phyloP scores from a whole-genome alignment of 805 yeast species.

The Tetrapisispora taiwanensis region DNA sequence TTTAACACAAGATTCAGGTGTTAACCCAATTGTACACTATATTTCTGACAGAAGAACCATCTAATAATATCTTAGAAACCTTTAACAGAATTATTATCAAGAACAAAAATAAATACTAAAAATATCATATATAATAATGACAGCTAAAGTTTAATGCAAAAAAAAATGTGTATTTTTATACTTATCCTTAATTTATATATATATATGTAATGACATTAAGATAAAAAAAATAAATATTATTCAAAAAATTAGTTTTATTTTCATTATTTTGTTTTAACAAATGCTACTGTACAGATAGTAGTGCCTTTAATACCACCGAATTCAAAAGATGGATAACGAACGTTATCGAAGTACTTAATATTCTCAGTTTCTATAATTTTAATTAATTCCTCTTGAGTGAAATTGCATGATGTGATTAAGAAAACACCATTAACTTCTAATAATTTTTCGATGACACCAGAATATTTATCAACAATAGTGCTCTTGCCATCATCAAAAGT shows the following conservation, averaged over 20 bases:
- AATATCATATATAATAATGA: neutral
- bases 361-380: conserved; percentile 38
- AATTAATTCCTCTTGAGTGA: conserved; percentile 69
- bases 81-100: too few relatives aligned
- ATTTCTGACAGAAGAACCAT: conserved; percentile 78
- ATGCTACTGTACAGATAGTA: conserved; percentile 80
- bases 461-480: conserved; percentile 51
- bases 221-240: neutral
- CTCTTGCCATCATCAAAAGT: conserved; percentile 35
- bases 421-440: conserved; percentile 49
- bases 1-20: conserved; percentile 72
- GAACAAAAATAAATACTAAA: conserved; percentile 3
- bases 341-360: conserved; percentile 51
- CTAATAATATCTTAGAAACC: too few relatives aligned
- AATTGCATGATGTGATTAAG: conserved; percentile 86
- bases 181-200: neutral
- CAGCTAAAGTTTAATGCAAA: neutral
- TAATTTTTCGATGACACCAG: conserved; percentile 45
- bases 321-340: conserved; percentile 71
- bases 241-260: neutral
- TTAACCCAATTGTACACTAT: conserved; percentile 80
- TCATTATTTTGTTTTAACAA: conserved; percentile 34
- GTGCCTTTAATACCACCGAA: conserved; percentile 88
- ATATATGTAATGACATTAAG: neutral
- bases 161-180: neutral